phyloP scores from a whole-genome alignment of 768 basidiomycete genomes.

The Pleurotus cornucopiae region DNA sequence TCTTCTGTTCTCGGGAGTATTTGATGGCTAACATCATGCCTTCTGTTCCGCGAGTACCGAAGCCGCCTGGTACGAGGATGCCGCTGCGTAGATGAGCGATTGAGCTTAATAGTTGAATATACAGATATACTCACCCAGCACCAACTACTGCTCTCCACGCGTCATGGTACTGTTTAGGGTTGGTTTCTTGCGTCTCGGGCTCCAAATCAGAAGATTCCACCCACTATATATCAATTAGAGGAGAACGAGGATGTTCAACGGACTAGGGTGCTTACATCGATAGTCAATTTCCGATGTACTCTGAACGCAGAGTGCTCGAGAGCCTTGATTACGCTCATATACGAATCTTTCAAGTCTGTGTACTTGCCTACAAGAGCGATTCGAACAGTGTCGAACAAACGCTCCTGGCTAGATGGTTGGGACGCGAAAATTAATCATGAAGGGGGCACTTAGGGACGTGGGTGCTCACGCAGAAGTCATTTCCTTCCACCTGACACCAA shows the following conservation, averaged over 20 bases:
- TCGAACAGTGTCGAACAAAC: conserved; percentile 82
- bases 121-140: conserved; percentile 56
- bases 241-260: conserved; percentile 8
- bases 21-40: conserved; percentile 99
- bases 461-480: conserved; percentile 70
- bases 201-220: conserved; percentile 94
- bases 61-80: conserved; percentile 96
- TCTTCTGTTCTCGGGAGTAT: conserved; percentile 91
- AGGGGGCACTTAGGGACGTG: not conserved
- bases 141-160: conserved; percentile 92
- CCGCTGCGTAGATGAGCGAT: conserved; percentile 46
- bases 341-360: conserved; percentile 94
- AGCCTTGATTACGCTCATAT: conserved; percentile 97
- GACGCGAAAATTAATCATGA: too few species aligned
- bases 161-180: conserved; percentile 89
- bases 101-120: too few species aligned
- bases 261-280: conserved; percentile 51
- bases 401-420: conserved; percentile 68
- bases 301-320: conserved; percentile 96
- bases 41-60: conserved; percentile 89
- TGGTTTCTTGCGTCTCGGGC: conserved; percentile 67
- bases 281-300: conserved; percentile 75
- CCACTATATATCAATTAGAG: conserved; percentile 55
- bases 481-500: conserved; percentile 78
- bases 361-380: conserved; percentile 97